These are phyloP conservation scores for Alternaria metachromatica DNA, from an alignment of 2,329 filamentous ascomycete genomes.

Conservation along the genomic window DNA sequence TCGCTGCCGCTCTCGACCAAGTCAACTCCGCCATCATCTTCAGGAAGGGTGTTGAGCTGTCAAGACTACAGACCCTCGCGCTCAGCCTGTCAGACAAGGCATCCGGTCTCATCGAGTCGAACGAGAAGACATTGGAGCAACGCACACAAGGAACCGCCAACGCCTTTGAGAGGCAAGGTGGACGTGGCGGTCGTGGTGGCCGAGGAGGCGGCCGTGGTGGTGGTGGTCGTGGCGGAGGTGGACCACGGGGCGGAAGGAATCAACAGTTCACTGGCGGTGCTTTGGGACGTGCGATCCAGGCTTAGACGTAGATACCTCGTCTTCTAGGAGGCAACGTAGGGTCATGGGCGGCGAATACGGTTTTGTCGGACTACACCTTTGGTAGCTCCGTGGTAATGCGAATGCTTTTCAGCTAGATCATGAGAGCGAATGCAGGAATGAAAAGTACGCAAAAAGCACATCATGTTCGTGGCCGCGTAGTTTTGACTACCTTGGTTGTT, in stretches of 20 bases:
- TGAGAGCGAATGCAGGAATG: constrained; percentile 3
- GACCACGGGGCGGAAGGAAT: constrained; percentile 64
- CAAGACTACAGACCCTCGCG: constrained; percentile 91
- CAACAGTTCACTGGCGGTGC: constrained; percentile 84
- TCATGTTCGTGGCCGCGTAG: not conserved
- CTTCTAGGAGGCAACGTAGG: not conserved
- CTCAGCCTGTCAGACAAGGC: constrained; percentile 96
- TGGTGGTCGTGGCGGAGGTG: constrained; percentile 65
- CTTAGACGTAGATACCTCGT: constrained; percentile 37
- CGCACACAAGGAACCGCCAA: constrained; percentile 94
- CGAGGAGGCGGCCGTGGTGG: constrained; percentile 61
- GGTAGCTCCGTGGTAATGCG: constrained; percentile 7
- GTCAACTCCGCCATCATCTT: constrained; percentile 98
- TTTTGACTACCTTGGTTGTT: not conserved
- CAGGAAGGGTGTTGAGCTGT: constrained; percentile 98
- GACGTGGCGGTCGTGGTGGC: constrained; percentile 76
- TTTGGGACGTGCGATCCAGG: constrained; percentile 65
- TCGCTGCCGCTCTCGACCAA: constrained; percentile 94
- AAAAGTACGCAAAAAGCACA: constrained; percentile 1
- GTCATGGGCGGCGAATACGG: constrained; percentile 5
- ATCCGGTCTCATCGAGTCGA: constrained; percentile 91
- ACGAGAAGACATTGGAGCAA: constrained; percentile 96
- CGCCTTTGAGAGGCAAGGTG: constrained; percentile 92
- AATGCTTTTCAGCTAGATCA: constrained; percentile 5
- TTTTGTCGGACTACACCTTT: constrained; percentile 5